phyloP scores from a whole-genome alignment of 2,329 filamentous ascomycete species.

The Colletotrichum trifolii region DNA sequence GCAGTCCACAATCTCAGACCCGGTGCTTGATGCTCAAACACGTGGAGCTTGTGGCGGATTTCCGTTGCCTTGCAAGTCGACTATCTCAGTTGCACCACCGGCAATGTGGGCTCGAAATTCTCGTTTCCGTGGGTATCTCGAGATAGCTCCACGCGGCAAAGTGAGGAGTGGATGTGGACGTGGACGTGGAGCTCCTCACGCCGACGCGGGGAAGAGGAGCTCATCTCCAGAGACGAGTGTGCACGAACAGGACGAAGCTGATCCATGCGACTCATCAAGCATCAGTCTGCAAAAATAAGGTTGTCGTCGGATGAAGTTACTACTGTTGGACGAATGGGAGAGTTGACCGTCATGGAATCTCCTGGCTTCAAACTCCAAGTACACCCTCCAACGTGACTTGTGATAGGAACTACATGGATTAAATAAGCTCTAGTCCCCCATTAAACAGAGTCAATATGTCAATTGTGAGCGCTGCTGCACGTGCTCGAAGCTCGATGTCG shows the following conservation, averaged over 20 bases:
- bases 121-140: neutral
- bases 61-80: neutral
- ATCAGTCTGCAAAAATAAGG: neutral
- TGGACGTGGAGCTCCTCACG: slow-evolving; percentile 27
- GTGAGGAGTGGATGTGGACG: slow-evolving; percentile 6
- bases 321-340: slow-evolving; percentile 3
- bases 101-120: neutral
- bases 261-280: slow-evolving; percentile 12
- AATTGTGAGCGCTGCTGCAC: too few species aligned
- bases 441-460: too few species aligned
- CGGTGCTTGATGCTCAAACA: neutral
- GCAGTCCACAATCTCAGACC: slow-evolving; percentile 15
- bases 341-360: slow-evolving; percentile 5
- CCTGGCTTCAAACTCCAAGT: neutral
- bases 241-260: neutral
- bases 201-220: slow-evolving; percentile 16
- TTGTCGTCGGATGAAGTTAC: neutral
- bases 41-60: slow-evolving; percentile 20
- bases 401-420: neutral
- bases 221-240: slow-evolving; percentile 1
- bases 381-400: neutral
- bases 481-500: too few species aligned
- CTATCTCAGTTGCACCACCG: neutral
- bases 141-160: slow-evolving; percentile 12
- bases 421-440: neutral